Evolutionary conservation across 2,329 filamentous ascomycete genomes (phyloP).

Genomic region (Colletotrichum cuscutae): DNA sequence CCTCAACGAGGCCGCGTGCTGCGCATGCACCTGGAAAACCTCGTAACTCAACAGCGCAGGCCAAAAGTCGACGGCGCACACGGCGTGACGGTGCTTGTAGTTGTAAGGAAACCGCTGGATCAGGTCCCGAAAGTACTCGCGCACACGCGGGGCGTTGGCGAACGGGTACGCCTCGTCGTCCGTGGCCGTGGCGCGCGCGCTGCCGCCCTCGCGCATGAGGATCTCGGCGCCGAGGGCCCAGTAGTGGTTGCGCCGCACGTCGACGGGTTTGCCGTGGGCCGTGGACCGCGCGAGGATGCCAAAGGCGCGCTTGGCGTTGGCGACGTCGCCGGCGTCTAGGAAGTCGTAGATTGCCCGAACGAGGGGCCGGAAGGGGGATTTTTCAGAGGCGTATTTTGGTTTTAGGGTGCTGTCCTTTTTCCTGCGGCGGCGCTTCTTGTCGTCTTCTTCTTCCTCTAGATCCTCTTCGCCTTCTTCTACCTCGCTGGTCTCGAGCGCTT

Average conservation of each 20-base stretch:
- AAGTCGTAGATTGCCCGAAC: constrained; percentile 75
- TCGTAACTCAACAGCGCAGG: constrained; percentile 83
- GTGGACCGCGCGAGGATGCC: constrained; percentile 67
- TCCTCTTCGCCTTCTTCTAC: neutral
- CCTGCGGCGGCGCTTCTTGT: constrained; percentile 17
- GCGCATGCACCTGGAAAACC: constrained; percentile 78
- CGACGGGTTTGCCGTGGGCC: constrained; percentile 66
- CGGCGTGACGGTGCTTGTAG: constrained; percentile 64
- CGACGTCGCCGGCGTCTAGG: constrained; percentile 75
- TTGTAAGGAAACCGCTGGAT: constrained; percentile 82
- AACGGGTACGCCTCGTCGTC: constrained; percentile 40
- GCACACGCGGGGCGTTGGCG: constrained; percentile 56
- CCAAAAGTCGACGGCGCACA: constrained; percentile 81
- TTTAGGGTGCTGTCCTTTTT: constrained; percentile 36
- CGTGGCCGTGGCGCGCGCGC: constrained; percentile 13
- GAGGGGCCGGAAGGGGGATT: constrained; percentile 32
- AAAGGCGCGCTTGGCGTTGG: constrained; percentile 79
- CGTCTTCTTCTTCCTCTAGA: constrained; percentile 30
- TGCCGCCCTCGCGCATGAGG: constrained; percentile 69
- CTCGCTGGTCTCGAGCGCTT: constrained; percentile 12
- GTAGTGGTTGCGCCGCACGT: constrained; percentile 74
- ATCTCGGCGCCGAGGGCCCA: constrained; percentile 92
- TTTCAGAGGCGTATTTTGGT: constrained; percentile 31
- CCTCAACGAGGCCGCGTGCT: constrained; percentile 59
- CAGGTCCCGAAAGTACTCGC: constrained; percentile 78